Evolutionary conservation across 352 stramenopile species (phyloP), one percentile per base, ranked within the genome.

Genomic region (Globisporangium megalacanthum): DNA sequence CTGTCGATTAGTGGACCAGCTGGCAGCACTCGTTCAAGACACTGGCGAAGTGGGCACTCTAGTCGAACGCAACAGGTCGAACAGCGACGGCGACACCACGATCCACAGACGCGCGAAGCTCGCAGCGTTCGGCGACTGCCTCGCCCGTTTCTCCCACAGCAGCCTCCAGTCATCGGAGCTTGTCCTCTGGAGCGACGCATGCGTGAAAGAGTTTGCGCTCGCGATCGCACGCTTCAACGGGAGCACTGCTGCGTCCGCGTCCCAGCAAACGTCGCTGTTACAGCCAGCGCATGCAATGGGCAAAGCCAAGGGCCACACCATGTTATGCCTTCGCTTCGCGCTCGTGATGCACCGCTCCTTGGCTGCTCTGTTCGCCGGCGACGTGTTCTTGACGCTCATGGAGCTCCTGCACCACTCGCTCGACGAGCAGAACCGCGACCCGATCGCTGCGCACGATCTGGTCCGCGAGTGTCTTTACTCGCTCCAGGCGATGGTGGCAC

Each of bases 311-410:
- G 13, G 37, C 13, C 67, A 73, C 9, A 41, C 52, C 8, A 54
- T 61, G 49, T 20, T 68, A 3, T 83, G 73, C 33, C 65, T 84
- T 6, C 65, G 72, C n/a, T 91, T 89, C 49, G 68, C 77, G 0
- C 60, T 92, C 14, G 45, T 77, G 9, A 63, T 65, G 13, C 88
- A 89, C 50, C 69, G 69, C 8, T 60, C 78, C 7, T 54, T 92
- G 10, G 56, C 60, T 9, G 68, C 71, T 8, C 54, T 58, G 19
- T 92, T 92, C 51, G 63, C 83, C 36, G 80, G 77, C 3, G 75
- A 86, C 9, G 69, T 90, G 15, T 74, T 89, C 15, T 52, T 91
- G 11, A 77, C 71, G 6, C 33, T 89, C 4, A 56, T 88, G 9
- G 72, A 80, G 25, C 54, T 90, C 2, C 58, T 92, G 17, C 77